Percentiles rank a stretch among this genome's conserved stretches.
These are phyloP conservation scores for Hypoxylon fragiforme DNA, from an alignment of 495 filamentous ascomycete genomes.

Conservation along the genomic window DNA sequence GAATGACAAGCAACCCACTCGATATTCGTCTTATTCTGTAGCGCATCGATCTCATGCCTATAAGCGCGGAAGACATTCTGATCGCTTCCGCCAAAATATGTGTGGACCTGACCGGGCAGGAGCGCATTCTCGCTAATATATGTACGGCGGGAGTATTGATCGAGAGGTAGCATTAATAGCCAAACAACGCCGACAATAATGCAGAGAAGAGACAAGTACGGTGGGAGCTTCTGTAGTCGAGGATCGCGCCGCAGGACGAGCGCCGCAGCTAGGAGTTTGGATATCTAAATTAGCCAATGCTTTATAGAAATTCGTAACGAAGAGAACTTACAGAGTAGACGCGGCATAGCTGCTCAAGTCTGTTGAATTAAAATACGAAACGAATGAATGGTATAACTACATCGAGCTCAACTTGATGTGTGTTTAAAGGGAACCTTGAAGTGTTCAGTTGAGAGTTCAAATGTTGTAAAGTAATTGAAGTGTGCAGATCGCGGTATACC, in stretches of 20 bases:
- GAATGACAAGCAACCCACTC: slow-evolving; percentile 42
- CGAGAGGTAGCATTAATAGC: slow-evolving; percentile 89
- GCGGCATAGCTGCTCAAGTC: slow-evolving; percentile 34
- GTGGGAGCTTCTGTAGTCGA: slow-evolving; percentile 71
- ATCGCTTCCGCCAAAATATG: slow-evolving; percentile 94
- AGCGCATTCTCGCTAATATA: slow-evolving; percentile 99
- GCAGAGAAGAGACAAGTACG: slow-evolving; percentile 84
- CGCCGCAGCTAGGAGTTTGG: slow-evolving; percentile 45
- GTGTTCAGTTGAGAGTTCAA: too few species aligned
- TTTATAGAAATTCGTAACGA: not conserved
- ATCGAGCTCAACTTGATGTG: too few species aligned
- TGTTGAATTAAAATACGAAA: not conserved
- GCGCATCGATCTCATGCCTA: slow-evolving; percentile 74
- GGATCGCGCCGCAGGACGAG: slow-evolving; percentile 65
- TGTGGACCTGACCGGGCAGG: slow-evolving; percentile 93
- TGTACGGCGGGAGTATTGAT: slow-evolving; percentile 88
- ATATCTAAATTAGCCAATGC: slow-evolving; percentile 15
- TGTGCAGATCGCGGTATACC: not conserved
- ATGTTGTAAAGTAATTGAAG: too few species aligned
- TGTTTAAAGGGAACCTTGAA: too few species aligned
- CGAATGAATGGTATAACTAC: not conserved
- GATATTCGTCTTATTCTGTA: slow-evolving; percentile 55
- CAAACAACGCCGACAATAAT: slow-evolving; percentile 86
- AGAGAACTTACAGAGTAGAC: slow-evolving; percentile 35
- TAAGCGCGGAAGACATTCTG: slow-evolving; percentile 95